A percentile compares a stretch with the other conserved stretches of the same genome.
phyloP scores from a whole-genome alignment of 805 yeast genomes.

The Ogataea degrootiae region DNA sequence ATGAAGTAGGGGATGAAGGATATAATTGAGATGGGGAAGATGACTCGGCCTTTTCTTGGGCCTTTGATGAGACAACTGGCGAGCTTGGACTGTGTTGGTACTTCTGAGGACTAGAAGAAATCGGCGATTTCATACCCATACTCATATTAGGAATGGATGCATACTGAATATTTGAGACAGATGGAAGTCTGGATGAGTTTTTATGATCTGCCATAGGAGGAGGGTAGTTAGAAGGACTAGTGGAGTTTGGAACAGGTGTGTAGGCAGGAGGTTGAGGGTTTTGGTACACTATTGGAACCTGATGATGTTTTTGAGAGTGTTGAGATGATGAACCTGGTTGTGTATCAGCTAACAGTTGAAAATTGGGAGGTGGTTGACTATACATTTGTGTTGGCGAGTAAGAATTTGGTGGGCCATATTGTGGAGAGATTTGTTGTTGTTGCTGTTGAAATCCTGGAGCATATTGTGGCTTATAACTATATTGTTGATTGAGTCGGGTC shows the following conservation, averaged over 20 bases:
- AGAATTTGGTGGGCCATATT: neutral
- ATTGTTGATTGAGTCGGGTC: constrained; percentile 34
- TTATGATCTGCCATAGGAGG: constrained; percentile 1
- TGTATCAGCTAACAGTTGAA: neutral
- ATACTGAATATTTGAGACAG: constrained; percentile 8
- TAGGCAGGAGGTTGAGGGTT: neutral
- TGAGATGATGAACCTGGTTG: neutral
- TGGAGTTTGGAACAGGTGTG: neutral
- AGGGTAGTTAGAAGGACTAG: neutral
- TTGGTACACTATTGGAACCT: neutral
- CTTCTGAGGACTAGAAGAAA: neutral
- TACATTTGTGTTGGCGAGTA: neutral
- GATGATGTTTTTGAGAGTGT: neutral
- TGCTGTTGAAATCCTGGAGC: constrained; percentile 1
- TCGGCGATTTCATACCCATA: neutral
- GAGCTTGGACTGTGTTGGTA: neutral
- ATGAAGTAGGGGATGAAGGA: constrained; percentile 7
- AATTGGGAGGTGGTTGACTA: neutral
- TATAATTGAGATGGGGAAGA: constrained; percentile 13
- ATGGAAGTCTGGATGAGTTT: neutral
- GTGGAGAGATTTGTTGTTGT: neutral
- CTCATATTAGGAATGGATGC: constrained; percentile 8
- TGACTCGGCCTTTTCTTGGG: neutral
- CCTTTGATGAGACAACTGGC: neutral
- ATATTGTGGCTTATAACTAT: constrained; percentile 7